phyloP scores from a whole-genome alignment of 331 rosid genomes.

The Cydonia oblonga region DNA sequence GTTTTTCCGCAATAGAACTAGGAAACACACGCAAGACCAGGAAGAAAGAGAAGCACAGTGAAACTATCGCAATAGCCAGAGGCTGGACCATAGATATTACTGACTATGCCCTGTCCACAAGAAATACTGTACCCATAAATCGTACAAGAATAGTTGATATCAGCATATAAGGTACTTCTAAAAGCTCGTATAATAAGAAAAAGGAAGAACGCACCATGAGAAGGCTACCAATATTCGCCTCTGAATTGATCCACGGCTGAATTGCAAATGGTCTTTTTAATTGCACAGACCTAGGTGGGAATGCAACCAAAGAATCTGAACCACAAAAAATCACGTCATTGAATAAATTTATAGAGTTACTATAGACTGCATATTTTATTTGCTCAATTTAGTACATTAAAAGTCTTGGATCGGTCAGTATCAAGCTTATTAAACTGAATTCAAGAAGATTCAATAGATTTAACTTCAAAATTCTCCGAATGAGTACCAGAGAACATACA shows the following conservation, averaged over 20 bases:
- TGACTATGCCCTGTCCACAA: neutral
- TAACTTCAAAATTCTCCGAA: neutral
- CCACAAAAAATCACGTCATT: neutral
- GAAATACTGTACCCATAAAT: neutral
- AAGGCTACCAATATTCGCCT: slow-evolving; percentile 81
- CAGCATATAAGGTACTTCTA: neutral
- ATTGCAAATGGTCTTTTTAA: slow-evolving; percentile 70
- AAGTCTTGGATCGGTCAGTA: neutral
- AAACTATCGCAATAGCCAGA: neutral
- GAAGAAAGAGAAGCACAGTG: neutral
- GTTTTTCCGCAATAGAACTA: neutral
- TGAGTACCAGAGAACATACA: neutral
- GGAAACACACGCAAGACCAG: neutral
- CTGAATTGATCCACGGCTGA: slow-evolving; percentile 83
- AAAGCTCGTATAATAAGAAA: neutral
- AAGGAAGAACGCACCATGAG: slow-evolving; percentile 58
- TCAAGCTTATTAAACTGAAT: neutral
- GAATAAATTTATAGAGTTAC: neutral
- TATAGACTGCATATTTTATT: too few species aligned
- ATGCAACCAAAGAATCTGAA: slow-evolving; percentile 44
- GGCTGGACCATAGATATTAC: neutral
- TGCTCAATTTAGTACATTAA: neutral
- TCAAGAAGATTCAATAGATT: neutral
- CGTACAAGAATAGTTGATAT: neutral
- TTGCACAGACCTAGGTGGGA: slow-evolving; percentile 70